Evolutionary conservation across 352 stramenopile genomes (phyloP).

Genomic region (Globisporangium cederbergense): DNA sequence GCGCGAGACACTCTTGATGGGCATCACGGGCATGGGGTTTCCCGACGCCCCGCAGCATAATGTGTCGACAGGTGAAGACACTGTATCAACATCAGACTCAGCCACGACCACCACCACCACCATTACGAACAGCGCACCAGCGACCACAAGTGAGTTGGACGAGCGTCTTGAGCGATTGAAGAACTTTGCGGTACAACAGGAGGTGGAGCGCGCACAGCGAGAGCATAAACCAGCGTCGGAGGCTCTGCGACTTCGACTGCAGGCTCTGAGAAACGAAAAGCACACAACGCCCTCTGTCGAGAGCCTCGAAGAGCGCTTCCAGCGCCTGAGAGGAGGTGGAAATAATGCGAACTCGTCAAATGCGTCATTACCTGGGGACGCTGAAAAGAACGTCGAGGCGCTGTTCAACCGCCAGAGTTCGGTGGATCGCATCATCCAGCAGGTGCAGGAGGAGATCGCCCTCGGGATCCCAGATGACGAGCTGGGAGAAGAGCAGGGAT

Average conservation of each 20-base stretch:
- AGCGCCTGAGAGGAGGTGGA: slow-evolving; percentile 24
- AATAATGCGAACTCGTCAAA: background rate
- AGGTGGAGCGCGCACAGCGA: slow-evolving; percentile 4
- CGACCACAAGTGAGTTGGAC: slow-evolving; percentile 16
- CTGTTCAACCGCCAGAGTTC: slow-evolving; percentile 16
- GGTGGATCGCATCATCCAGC: slow-evolving; percentile 50
- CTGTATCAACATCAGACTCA: background rate
- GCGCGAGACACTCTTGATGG: slow-evolving; percentile 8
- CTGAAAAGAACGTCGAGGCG: background rate
- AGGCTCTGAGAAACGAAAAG: slow-evolving; percentile 44
- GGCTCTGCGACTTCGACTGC: slow-evolving; percentile 38
- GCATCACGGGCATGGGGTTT: slow-evolving; percentile 6
- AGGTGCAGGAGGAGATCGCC: slow-evolving; percentile 56
- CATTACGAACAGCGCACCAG: background rate
- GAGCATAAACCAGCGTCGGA: slow-evolving; percentile 13
- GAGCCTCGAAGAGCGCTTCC: slow-evolving; percentile 37
- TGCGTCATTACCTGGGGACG: background rate
- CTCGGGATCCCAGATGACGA: slow-evolving; percentile 45
- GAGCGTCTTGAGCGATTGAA: slow-evolving; percentile 39
- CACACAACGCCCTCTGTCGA: slow-evolving; percentile 19
- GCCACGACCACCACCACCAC: too few relatives aligned
- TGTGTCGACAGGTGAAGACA: background rate
- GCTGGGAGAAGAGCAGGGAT: slow-evolving; percentile 17
- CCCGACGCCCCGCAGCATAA: background rate
- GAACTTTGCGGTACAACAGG: slow-evolving; percentile 28